Conservation (phyloP, 495 filamentous ascomycete species). For the Polyplosphaeria fusca region DNA sequence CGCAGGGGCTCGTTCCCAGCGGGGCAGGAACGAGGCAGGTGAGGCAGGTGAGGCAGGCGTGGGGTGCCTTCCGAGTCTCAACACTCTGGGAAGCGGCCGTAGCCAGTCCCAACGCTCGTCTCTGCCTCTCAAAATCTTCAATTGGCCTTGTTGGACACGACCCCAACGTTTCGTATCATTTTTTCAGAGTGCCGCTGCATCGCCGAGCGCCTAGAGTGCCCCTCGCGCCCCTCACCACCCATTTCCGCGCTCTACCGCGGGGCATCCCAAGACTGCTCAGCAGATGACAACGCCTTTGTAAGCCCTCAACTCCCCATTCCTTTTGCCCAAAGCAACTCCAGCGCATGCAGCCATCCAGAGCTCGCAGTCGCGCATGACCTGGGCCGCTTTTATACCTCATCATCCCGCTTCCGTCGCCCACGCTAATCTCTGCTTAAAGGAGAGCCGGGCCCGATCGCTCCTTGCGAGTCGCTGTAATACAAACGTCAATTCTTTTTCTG, state of each 20-base stretch:
- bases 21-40: too few species aligned
- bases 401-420: not conserved
- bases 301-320: conserved; percentile 1
- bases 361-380: conserved; percentile 15
- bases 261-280: conserved; percentile 24
- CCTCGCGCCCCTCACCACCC: not conserved
- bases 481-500: not conserved
- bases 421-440: not conserved
- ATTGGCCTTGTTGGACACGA: too few species aligned
- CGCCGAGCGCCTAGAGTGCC: too few species aligned
- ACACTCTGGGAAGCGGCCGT: too few species aligned
- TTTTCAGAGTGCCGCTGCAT: too few species aligned
- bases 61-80: too few species aligned
- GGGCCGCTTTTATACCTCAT: conserved; percentile 19
- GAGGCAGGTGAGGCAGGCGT: too few species aligned
- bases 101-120: too few species aligned
- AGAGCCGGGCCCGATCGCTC: not conserved
- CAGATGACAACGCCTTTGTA: conserved; percentile 29
- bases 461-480: not conserved
- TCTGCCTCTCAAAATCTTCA: too few species aligned
- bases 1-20: too few species aligned
- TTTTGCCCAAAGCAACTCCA: conserved; percentile 22
- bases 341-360: not conserved
- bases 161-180: too few species aligned
- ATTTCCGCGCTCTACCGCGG: not conserved